These are phyloP conservation scores for Phytophthora lateralis DNA, from an alignment of 352 stramenopile species.

Conservation along the genomic window DNA sequence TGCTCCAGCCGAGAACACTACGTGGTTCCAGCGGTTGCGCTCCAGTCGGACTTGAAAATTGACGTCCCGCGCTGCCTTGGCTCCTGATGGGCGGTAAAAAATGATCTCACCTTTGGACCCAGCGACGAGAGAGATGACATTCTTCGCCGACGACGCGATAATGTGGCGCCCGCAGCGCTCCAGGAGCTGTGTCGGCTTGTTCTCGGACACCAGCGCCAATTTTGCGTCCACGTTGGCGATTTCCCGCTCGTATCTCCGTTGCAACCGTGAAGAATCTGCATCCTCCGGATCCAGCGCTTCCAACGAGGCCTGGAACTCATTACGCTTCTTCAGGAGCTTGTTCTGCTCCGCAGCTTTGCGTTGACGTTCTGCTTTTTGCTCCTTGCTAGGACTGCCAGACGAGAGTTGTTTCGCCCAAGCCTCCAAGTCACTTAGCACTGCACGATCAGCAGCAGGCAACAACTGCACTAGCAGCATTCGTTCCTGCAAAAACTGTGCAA, in stretches of 20 bases:
- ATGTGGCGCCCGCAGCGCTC: slow-evolving; percentile 62
- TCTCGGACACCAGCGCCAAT: slow-evolving; percentile 53
- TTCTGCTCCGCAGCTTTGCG: slow-evolving; percentile 53
- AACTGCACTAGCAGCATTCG: slow-evolving; percentile 40
- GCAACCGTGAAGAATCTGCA: slow-evolving; percentile 38
- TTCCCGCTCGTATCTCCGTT: slow-evolving; percentile 59
- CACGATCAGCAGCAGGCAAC: slow-evolving; percentile 37
- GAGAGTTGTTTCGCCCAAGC: slow-evolving; percentile 41
- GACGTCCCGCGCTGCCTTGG: slow-evolving; percentile 45
- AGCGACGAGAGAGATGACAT: slow-evolving; percentile 56
- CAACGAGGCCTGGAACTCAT: slow-evolving; percentile 42
- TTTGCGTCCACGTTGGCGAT: slow-evolving; percentile 66
- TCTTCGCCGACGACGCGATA: slow-evolving; percentile 57
- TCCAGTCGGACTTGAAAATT: slow-evolving; percentile 50
- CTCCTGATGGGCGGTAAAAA: slow-evolving; percentile 40
- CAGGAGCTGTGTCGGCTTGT: slow-evolving; percentile 53
- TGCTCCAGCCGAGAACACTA: slow-evolving; percentile 54
- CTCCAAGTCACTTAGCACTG: slow-evolving; percentile 43
- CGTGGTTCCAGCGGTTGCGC: slow-evolving; percentile 63
- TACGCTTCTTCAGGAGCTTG: slow-evolving; percentile 67
- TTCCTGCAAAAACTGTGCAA: slow-evolving; percentile 33
- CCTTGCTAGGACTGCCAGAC: slow-evolving; percentile 8
- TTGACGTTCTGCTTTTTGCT: slow-evolving; percentile 37
- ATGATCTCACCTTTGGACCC: slow-evolving; percentile 39
- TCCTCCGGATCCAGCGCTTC: slow-evolving; percentile 26